Percentiles rank a stretch among this genome's conserved stretches.
Evolutionary conservation across 352 stramenopile genomes (phyloP).

Genomic region (Poterioochromonas sp.): DNA sequence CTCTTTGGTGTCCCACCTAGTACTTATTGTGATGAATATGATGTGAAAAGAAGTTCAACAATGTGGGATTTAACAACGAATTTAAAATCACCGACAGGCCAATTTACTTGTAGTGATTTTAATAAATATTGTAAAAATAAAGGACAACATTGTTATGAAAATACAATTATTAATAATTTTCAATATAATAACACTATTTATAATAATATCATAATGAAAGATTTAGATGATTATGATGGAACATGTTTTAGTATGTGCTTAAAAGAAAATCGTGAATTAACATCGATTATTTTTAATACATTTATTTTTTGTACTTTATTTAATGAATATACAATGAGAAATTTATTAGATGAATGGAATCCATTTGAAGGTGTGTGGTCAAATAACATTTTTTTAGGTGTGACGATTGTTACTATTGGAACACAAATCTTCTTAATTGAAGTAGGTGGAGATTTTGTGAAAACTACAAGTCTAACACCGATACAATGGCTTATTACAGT

Average conservation of each 20-base stretch:
- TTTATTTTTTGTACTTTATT: slow-evolving; percentile 79
- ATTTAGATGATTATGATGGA: slow-evolving; percentile 36
- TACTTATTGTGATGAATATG: slow-evolving; percentile 20
- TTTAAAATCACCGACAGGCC: neutral
- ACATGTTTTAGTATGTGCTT: slow-evolving; percentile 34
- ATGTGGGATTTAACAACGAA: neutral
- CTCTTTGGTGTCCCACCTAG: slow-evolving; percentile 26
- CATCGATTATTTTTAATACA: slow-evolving; percentile 79
- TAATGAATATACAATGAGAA: slow-evolving; percentile 72
- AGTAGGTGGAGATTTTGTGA: slow-evolving; percentile 71
- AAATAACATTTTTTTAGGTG: slow-evolving; percentile 80
- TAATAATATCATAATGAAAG: slow-evolving; percentile 39
- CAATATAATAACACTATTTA: slow-evolving; percentile 54
- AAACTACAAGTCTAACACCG: slow-evolving; percentile 48
- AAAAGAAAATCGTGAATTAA: slow-evolving; percentile 58
- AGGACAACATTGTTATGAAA: neutral
- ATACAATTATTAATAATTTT: slow-evolving; percentile 42
- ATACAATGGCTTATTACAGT: slow-evolving; percentile 56
- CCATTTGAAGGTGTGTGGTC: slow-evolving; percentile 77
- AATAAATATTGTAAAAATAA: slow-evolving; percentile 7
- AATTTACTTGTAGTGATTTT: slow-evolving; percentile 6
- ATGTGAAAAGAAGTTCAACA: neutral
- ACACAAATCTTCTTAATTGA: slow-evolving; percentile 78
- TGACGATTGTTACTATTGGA: slow-evolving; percentile 69
- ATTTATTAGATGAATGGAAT: slow-evolving; percentile 86